Evolutionary conservation across 495 filamentous ascomycete species (phyloP).

Genomic region (Lichenothelia convexa): DNA sequence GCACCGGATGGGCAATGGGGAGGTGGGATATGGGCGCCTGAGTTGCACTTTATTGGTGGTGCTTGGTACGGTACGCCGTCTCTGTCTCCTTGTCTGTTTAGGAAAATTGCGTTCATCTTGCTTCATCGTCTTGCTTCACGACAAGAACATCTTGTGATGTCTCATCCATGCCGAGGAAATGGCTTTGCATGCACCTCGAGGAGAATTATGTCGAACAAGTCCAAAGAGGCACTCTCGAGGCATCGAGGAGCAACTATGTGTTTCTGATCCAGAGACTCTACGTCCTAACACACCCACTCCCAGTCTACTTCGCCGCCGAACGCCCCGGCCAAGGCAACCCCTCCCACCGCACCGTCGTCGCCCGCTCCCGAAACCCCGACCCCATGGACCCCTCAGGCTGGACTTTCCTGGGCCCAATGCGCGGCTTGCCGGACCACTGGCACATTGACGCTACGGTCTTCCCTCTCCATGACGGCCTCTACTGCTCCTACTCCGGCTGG

Average conservation of each 20-base stretch:
- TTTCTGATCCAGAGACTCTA: no score
- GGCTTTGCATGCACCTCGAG: no score
- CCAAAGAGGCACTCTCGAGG: no score
- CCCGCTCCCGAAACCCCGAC: conserved; percentile 12
- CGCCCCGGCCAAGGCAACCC: conserved; percentile 13
- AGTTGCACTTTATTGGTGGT: conserved; percentile 16
- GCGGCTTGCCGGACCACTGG: conserved; percentile 16
- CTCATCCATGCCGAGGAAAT: no score
- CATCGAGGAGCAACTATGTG: no score
- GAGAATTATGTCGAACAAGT: no score
- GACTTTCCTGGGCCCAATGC: conserved; percentile 13
- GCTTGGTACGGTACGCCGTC: conserved; percentile 21
- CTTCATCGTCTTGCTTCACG: no score
- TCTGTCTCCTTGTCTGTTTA: no score
- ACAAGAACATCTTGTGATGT: no score
- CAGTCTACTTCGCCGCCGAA: conserved; percentile 18
- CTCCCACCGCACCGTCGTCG: conserved; percentile 18
- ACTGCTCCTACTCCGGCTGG: conserved; percentile 21
- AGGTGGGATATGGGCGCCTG: conserved; percentile 19
- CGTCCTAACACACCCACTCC: no score
- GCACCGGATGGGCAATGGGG: conserved; percentile 9
- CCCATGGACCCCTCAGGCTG: conserved; percentile 10
- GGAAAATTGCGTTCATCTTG: no score
- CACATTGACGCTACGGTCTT: conserved; percentile 20
- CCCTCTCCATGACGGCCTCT: conserved; percentile 11